Evolutionary conservation across 768 basidiomycete genomes (phyloP).

Genomic region (Lenzites betulinus): DNA sequence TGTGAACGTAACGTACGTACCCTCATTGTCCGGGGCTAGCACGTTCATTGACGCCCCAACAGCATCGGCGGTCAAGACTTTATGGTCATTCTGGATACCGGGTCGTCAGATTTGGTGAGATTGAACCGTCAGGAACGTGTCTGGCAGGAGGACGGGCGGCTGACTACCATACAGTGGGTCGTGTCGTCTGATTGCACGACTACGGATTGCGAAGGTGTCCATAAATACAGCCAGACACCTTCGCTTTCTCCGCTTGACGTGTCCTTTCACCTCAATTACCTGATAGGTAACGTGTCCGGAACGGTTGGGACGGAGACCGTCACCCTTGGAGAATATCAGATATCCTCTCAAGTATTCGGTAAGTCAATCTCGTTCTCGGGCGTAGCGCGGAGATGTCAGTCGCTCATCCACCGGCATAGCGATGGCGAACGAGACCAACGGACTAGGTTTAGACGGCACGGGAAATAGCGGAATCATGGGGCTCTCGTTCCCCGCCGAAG

Average conservation of each 20-base stretch:
- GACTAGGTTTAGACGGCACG: conserved; percentile 45
- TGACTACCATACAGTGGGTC: conserved; percentile 45
- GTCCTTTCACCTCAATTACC: conserved; percentile 49
- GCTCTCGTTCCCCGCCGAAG: conserved; percentile 49
- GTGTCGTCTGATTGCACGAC: conserved; percentile 47
- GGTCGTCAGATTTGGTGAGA: conserved; percentile 57
- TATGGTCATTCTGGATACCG: conserved; percentile 53
- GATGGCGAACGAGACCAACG: conserved; percentile 44
- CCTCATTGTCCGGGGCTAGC: neutral
- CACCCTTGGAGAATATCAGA: conserved; percentile 45
- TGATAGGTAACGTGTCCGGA: conserved; percentile 54
- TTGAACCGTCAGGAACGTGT: conserved; percentile 3
- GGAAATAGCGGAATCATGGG: conserved; percentile 60
- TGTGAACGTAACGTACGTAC: conserved; percentile 37
- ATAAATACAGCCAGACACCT: conserved; percentile 40
- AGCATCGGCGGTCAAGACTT: conserved; percentile 49
- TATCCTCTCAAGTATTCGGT: conserved; percentile 54
- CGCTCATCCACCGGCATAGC: conserved; percentile 34
- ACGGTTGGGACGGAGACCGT: conserved; percentile 48
- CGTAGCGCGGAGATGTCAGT: neutral
- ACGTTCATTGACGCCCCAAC: conserved; percentile 12
- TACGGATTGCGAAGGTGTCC: conserved; percentile 47
- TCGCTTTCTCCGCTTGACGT: conserved; percentile 35
- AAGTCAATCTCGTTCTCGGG: conserved; percentile 6
- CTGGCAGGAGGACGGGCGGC: conserved; percentile 3